phyloP scores from a whole-genome alignment of 495 filamentous ascomycete species.

The Trichoderma erinaceum region DNA sequence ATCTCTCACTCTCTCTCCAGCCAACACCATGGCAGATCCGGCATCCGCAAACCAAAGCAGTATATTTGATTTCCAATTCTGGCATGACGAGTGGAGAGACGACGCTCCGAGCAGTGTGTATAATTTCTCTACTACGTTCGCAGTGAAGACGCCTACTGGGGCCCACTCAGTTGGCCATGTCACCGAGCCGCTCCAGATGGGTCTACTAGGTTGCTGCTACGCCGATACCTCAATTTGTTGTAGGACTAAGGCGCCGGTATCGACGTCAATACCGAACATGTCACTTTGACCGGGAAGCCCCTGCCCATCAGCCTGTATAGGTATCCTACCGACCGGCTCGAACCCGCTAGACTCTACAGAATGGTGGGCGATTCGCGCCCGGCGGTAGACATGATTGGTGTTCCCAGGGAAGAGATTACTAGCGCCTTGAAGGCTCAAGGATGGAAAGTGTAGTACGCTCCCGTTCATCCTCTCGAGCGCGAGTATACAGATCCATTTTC shows the following conservation, averaged over 20 bases:
- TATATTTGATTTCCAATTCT: neutral
- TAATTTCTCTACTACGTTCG: neutral
- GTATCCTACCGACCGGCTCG: too few relatives aligned
- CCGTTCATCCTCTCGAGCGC: neutral
- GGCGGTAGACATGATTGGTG: neutral
- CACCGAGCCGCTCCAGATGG: neutral
- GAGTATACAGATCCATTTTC: neutral
- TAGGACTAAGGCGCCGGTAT: neutral
- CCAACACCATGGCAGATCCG: too few relatives aligned
- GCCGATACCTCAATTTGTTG: neutral
- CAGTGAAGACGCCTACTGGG: neutral
- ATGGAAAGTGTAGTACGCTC: constrained; percentile 3
- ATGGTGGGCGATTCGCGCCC: neutral
- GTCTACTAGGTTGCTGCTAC: neutral
- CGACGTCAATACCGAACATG: neutral
- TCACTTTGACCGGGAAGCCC: neutral
- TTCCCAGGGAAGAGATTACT: neutral
- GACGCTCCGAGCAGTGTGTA: neutral
- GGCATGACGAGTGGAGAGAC: neutral
- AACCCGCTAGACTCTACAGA: neutral
- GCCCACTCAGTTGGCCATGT: neutral
- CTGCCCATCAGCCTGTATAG: neutral
- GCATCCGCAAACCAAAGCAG: neutral
- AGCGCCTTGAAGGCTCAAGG: neutral
- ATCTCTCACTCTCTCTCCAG: too few relatives aligned